Evolutionary conservation across 2,329 filamentous ascomycete species (phyloP), one percentile per base, ranked within the genome.

Genomic region (Aspergillus brasiliensis): DNA sequence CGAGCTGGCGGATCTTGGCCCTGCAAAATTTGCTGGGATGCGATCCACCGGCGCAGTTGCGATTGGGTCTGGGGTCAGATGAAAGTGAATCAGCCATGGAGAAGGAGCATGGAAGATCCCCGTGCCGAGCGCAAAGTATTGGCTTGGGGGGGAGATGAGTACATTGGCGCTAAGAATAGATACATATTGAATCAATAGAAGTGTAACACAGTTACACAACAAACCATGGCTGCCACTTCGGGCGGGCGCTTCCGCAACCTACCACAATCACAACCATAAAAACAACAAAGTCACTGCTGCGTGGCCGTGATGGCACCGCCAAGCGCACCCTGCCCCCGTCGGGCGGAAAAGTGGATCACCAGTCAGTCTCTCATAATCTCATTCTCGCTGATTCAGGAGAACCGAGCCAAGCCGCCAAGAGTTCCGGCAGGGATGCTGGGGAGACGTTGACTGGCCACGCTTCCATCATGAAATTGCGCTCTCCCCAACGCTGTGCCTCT

Each of bases 1-100:
- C 28, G 38, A 34, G 38, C 34, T 52, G 51, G 51, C 38, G 23
- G 21, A 15, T 34, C 51, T 52, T 52, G 51, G 51, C 51, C 51
- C 51, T 52, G 51, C 51, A 8, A 19, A 38, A 17, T 37, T 27
- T 34, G 51, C 51, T 52, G 51, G 51, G 34, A 21, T 11, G 34
- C 31, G 51, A 38, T 52, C 51, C 51, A 52, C 51, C 28, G 15
- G 3, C 51, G 15, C 6, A 21, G 8, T 23, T 23, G 51, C 51
- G 31, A 52, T 52, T 52, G 51, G 51, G 7, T 8, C 19, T 31
- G 38, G 8, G 51, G 34, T n/a, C 31, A 52, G 31, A 44, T 44
- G 40, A 44, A 44, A 21, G 10, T 44, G 40, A 44, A 23, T 44
- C 40, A 44, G 19, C 13, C 19, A 21, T 21, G 19, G 40, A 21